phyloP scores from a whole-genome alignment of 2,329 filamentous ascomycete species.

The Lasiodiplodia theobromae region DNA sequence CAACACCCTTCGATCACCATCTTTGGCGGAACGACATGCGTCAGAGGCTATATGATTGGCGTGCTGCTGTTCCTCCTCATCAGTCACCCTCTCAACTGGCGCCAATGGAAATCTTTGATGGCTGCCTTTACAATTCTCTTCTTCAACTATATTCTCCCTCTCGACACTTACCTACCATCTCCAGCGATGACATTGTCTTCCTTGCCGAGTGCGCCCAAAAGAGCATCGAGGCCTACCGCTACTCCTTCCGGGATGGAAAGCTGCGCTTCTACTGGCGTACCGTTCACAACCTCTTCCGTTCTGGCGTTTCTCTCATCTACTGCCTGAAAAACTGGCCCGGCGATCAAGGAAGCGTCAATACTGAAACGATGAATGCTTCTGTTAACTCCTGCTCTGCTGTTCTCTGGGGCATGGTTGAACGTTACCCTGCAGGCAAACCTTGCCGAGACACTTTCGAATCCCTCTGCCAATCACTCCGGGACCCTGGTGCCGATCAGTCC shows the following conservation, averaged over 20 bases:
- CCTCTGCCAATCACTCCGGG: background rate
- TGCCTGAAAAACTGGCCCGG: conserved; percentile 5
- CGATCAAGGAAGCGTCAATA: background rate
- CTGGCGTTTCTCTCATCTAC: conserved; percentile 2
- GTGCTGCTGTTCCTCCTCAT: background rate
- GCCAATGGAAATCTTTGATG: conserved; percentile 2
- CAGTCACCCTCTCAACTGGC: background rate
- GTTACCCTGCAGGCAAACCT: background rate
- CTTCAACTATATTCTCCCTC: background rate
- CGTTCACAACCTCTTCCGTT: conserved; percentile 8
- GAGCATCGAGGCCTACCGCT: conserved; percentile 2
- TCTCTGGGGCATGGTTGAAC: conserved; percentile 9
- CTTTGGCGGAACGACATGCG: background rate
- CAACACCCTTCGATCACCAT: background rate
- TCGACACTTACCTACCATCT: background rate
- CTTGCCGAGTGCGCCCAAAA: background rate
- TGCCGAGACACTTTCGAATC: conserved; percentile 12
- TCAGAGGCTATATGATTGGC: background rate
- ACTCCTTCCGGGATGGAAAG: conserved; percentile 2
- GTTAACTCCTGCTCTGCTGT: conserved; percentile 12
- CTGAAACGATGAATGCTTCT: background rate
- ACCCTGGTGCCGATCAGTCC: background rate
- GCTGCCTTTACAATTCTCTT: conserved; percentile 1
- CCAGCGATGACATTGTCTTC: background rate
- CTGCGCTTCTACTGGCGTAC: conserved; percentile 8